phyloP scores from a whole-genome alignment of 176 grass and related monocot species.

The Zoysia pacifica region DNA sequence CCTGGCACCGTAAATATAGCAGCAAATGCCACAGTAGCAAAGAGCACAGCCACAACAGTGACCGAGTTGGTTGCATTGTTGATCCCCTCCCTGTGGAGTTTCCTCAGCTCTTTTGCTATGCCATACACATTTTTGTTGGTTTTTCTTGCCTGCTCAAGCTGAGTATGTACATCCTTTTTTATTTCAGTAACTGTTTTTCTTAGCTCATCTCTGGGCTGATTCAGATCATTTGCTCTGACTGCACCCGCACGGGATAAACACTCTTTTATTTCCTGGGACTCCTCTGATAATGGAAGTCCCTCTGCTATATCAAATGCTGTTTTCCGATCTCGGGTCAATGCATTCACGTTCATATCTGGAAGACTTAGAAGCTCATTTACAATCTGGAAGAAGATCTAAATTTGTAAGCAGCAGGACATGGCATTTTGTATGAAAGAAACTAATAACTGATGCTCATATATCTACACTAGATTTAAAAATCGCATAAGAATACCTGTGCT shows the following conservation, averaged over 20 bases:
- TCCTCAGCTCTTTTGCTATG: conserved; percentile 89
- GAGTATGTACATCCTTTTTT: conserved; percentile 91
- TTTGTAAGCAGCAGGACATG: conserved; percentile 34
- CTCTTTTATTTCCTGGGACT: conserved; percentile 80
- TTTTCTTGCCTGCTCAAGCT: conserved; percentile 91
- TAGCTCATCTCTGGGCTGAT: conserved; percentile 92
- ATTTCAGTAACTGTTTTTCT: conserved; percentile 95
- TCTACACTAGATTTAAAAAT: conserved; percentile 1
- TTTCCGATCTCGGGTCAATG: conserved; percentile 83
- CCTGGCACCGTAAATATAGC: conserved; percentile 96
- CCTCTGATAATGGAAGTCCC: conserved; percentile 73
- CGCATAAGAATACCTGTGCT: conserved; percentile 61
- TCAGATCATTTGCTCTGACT: conserved; percentile 84
- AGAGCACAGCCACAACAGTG: conserved; percentile 95
- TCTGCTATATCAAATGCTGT: conserved; percentile 94
- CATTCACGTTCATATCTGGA: conserved; percentile 87
- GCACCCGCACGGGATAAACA: conserved; percentile 74
- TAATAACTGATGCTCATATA: neutral
- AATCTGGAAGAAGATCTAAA: conserved; percentile 59
- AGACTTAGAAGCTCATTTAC: conserved; percentile 86
- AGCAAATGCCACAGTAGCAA: conserved; percentile 91
- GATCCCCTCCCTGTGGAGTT: conserved; percentile 90
- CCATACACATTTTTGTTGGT: conserved; percentile 97
- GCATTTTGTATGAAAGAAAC: neutral
- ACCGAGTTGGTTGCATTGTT: conserved; percentile 99